Conservation (phyloP, 148 eudicot genomes). For the Suaeda aralocaspica region DNA sequence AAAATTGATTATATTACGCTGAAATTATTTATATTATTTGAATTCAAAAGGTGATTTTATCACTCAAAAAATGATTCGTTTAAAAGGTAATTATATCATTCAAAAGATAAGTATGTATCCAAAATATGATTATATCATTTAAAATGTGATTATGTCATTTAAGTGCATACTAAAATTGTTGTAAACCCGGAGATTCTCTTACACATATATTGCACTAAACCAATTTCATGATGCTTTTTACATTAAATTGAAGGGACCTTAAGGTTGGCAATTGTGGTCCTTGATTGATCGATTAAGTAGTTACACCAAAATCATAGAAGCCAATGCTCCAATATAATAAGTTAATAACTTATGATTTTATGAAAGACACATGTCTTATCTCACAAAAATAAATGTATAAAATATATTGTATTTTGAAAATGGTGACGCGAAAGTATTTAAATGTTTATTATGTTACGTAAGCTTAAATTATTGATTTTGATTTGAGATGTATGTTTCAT, state of each 20-base stretch:
- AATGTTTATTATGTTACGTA: not conserved
- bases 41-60: too few species aligned
- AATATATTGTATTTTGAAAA: too few species aligned
- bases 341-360: too few species aligned
- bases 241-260: not conserved
- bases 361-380: not conserved
- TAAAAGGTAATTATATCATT: too few species aligned
- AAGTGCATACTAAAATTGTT: too few species aligned
- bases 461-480: constrained; percentile 17
- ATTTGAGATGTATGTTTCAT: constrained; percentile 4
- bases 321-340: constrained; percentile 5
- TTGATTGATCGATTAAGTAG: not conserved
- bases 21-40: too few species aligned
- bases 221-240: not conserved
- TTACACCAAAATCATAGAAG: not conserved
- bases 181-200: not conserved
- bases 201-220: not conserved
- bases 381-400: too few species aligned
- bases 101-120: too few species aligned
- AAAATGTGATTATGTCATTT: too few species aligned
- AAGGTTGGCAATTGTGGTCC: not conserved
- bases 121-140: too few species aligned
- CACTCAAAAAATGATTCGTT: too few species aligned
- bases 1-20: too few species aligned
- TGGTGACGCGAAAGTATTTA: not conserved